These are phyloP conservation scores for Fragaria vesca DNA, from an alignment of 306 rosid genomes.

Conservation along the genomic window DNA sequence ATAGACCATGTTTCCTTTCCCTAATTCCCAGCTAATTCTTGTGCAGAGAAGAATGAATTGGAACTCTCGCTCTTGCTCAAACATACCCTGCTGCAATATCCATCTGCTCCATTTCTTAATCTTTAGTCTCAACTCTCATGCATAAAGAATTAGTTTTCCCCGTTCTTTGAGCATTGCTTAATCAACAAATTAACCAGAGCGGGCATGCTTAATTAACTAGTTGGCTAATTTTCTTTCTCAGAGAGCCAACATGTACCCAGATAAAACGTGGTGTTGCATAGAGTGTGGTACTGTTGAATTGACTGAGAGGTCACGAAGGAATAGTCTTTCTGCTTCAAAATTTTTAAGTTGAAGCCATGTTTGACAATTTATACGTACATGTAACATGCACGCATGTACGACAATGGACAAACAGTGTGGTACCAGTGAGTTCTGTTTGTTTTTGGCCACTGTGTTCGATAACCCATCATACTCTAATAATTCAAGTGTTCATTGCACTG, in stretches of 20 bases:
- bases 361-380: background rate
- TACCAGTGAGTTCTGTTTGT: background rate
- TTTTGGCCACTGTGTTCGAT: background rate
- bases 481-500: background rate
- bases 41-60: slow-evolving; percentile 28
- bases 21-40: slow-evolving; percentile 5
- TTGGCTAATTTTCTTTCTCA: background rate
- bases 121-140: background rate
- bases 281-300: background rate
- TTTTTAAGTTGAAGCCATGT: background rate
- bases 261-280: slow-evolving; percentile 5
- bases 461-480: background rate
- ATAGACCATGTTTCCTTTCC: slow-evolving; percentile 27
- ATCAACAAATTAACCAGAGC: background rate
- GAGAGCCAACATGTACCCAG: background rate
- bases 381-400: background rate
- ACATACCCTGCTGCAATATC: slow-evolving; percentile 13
- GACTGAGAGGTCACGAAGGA: background rate
- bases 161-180: background rate
- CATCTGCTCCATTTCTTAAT: background rate
- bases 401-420: background rate
- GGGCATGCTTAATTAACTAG: background rate
- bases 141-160: background rate
- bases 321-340: background rate
- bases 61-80: slow-evolving; percentile 19